Evolutionary conservation across 139 green algal genomes (phyloP).

Genomic region (Coccomyxa sp.): DNA sequence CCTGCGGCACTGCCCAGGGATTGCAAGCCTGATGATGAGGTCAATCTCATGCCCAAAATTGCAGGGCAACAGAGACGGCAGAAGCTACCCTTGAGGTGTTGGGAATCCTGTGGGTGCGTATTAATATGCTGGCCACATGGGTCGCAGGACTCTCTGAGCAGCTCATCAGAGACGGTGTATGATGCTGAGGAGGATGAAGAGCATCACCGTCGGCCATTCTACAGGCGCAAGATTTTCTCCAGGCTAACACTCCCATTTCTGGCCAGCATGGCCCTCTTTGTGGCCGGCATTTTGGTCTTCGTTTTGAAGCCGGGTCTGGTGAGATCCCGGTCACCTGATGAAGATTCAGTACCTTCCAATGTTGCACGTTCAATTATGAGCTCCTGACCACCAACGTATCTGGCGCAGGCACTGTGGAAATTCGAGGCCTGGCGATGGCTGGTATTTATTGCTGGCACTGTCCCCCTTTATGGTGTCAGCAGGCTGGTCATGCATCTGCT

Average conservation of each 20-base stretch:
- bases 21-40: background rate
- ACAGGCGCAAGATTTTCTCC: constrained; percentile 13
- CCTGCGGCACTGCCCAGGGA: background rate
- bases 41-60: background rate
- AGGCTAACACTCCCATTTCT: constrained; percentile 12
- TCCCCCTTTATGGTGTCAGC: background rate
- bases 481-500: constrained; percentile 15
- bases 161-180: background rate
- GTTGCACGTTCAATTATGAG: background rate
- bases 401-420: constrained; percentile 4
- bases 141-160: background rate
- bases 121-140: too few relatives aligned
- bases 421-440: constrained; percentile 17
- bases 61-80: too few relatives aligned
- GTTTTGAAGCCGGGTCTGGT: background rate
- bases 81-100: too few relatives aligned
- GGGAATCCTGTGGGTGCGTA: too few relatives aligned
- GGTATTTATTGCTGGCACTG: constrained; percentile 15
- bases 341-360: background rate
- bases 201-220: constrained; percentile 1
- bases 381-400: background rate
- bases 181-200: constrained; percentile 9
- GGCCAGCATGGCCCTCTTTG: constrained; percentile 7
- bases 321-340: background rate
- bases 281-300: constrained; percentile 1